Evolutionary conservation across 306 rosid species (phyloP), one percentile per base, ranked within the genome.

Genomic region (Hippophae gyantsensis): DNA sequence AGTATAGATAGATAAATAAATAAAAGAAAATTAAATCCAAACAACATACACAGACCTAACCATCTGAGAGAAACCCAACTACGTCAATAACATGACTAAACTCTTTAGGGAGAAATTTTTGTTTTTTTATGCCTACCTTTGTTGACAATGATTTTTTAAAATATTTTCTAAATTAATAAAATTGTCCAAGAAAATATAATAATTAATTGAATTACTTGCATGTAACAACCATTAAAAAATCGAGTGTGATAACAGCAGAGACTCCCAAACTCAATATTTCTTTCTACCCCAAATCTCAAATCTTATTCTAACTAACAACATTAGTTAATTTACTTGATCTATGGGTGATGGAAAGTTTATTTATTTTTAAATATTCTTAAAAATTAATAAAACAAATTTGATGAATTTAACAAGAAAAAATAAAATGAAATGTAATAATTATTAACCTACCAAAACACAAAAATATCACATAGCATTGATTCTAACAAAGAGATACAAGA

Each of bases 51-150:
- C 43, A 60, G 10, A 87, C 98, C 86, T 87, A 96, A 52, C 98
- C 98, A 64, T 85, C 95, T 9, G 98, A 85, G 67, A 92, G 96
- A 77, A 87, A 92, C 6, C 98, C 95, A 1, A 95, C 98, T n/a
- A 87, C 98, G 72, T 92, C 98, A 75, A 92, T 78, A 72, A 92
- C 95, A 7, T 89, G 69, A 27, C 55, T 87, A 54, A 85, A 85
- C 54, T 81, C 86, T 68, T 80, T 80, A 10, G 98, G 98, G 59
- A 92, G 96, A 83, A 92, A 66, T 72, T 87, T 87, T 7, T 96
- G 98, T 68, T 92, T 88, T 76, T 87, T 87, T 18, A 87, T 95
- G 9, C 96, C 96, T 48, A 75, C 81, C 75, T 81, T 85, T 14
- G 98, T 96, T 56, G 63, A 86, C 93, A 81, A 59, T 27, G 38